phyloP scores from a whole-genome alignment of 2,329 filamentous ascomycete species.

The Coniosporium tulheliwenetii region DNA sequence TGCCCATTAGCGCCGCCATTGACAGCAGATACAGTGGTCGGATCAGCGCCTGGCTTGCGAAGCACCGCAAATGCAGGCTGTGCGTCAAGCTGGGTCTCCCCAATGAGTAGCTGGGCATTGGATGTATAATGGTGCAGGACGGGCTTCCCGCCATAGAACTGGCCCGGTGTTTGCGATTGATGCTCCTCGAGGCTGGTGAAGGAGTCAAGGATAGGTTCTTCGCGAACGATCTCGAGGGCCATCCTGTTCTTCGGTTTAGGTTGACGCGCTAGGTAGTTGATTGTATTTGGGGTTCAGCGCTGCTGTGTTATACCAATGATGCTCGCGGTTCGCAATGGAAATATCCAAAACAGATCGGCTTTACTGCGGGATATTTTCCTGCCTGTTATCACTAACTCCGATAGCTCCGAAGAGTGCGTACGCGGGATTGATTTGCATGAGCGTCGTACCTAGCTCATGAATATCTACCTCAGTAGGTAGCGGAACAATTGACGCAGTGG shows the following conservation, averaged over 20 bases:
- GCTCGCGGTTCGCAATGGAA: no score
- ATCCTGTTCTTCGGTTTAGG: constrained; percentile 8
- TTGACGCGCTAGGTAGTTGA: no score
- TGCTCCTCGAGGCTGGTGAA: constrained; percentile 54
- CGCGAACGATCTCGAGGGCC: constrained; percentile 35
- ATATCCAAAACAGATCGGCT: no score
- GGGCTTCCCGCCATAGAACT: constrained; percentile 56
- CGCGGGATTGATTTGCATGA: no score
- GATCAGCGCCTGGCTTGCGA: constrained; percentile 19
- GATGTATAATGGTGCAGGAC: constrained; percentile 50
- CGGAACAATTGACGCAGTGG: no score
- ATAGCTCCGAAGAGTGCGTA: no score
- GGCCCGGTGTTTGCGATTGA: constrained; percentile 54
- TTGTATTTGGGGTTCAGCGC: no score
- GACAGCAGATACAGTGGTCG: background rate
- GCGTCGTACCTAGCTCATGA: no score
- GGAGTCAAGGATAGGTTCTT: constrained; percentile 39
- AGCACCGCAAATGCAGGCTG: constrained; percentile 29
- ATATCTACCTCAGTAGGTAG: no score
- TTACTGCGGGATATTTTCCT: no score
- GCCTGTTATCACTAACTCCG: no score
- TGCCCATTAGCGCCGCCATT: constrained; percentile 1
- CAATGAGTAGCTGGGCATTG: constrained; percentile 42
- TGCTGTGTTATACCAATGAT: no score
- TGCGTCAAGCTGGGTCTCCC: constrained; percentile 36